Percentiles rank a stretch among this genome's conserved stretches.
Evolutionary conservation across 2,329 filamentous ascomycete genomes (phyloP).

Genomic region (Emmonsia crescens): DNA sequence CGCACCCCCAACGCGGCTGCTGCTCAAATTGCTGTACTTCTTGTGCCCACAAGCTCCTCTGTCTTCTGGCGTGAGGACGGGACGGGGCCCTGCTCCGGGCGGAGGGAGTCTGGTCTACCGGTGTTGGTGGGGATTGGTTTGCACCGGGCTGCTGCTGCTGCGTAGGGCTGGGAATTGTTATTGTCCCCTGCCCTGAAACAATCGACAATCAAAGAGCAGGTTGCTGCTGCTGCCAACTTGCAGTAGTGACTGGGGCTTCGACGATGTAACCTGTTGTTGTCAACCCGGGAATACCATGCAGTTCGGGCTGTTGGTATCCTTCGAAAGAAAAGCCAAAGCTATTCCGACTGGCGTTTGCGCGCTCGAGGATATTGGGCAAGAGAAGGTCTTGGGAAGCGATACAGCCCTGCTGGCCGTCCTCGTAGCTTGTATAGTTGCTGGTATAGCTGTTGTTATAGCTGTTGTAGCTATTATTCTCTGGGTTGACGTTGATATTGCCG

Average conservation of each 20-base stretch:
- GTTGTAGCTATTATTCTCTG: neutral
- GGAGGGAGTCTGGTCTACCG: neutral
- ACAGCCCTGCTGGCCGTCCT: neutral
- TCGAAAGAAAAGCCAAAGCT: neutral
- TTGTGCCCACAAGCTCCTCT: slow-evolving; percentile 1
- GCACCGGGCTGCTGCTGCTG: neutral
- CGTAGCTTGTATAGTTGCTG: neutral
- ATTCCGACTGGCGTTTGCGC: neutral
- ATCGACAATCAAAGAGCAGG: neutral
- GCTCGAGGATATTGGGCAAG: neutral
- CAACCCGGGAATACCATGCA: neutral
- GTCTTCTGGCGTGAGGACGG: neutral
- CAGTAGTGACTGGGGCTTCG: neutral
- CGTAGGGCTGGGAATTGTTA: neutral
- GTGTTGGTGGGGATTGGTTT: neutral
- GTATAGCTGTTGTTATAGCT: neutral
- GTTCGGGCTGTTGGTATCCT: neutral
- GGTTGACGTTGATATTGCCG: neutral
- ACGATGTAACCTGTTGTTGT: neutral
- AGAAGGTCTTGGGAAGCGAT: neutral
- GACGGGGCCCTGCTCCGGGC: neutral
- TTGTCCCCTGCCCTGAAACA: neutral
- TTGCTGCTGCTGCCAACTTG: too few species aligned
- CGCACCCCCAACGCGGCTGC: slow-evolving; percentile 1
- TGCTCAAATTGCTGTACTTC: neutral